Evolutionary conservation across 352 stramenopile genomes (phyloP).

Genomic region (Lagenidium giganteum): DNA sequence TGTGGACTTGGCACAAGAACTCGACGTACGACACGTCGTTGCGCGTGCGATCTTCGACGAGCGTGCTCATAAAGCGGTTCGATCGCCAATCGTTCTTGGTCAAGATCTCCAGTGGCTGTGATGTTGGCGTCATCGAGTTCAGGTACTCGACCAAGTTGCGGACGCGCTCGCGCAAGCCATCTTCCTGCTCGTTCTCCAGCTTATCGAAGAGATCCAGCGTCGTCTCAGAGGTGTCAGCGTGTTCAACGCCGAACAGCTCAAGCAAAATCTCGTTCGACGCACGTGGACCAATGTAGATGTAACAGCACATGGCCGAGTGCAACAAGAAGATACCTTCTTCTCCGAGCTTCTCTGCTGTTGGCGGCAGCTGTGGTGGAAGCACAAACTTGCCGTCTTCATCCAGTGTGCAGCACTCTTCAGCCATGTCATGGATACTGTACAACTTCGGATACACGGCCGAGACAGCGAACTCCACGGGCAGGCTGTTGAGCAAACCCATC

Average conservation of each 20-base stretch:
- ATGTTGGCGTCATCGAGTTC: conserved; percentile 79
- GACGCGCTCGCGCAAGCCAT: conserved; percentile 56
- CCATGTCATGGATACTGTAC: conserved; percentile 83
- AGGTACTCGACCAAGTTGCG: conserved; percentile 73
- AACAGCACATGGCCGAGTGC: conserved; percentile 83
- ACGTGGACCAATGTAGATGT: conserved; percentile 84
- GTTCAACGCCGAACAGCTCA: conserved; percentile 80
- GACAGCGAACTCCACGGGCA: conserved; percentile 80
- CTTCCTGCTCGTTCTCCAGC: conserved; percentile 44
- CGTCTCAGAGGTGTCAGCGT: conserved; percentile 70
- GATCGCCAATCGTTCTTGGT: conserved; percentile 83
- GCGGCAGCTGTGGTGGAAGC: conserved; percentile 64
- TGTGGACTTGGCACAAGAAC: conserved; percentile 87
- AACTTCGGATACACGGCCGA: conserved; percentile 86
- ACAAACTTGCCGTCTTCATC: conserved; percentile 76
- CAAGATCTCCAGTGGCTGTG: conserved; percentile 77
- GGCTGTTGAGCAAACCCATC: conserved; percentile 73
- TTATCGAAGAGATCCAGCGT: conserved; percentile 66
- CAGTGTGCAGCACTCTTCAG: conserved; percentile 71
- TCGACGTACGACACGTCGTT: conserved; percentile 89
- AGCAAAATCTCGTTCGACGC: conserved; percentile 60
- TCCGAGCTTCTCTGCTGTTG: conserved; percentile 83
- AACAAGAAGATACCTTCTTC: conserved; percentile 85
- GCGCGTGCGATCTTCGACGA: conserved; percentile 83
- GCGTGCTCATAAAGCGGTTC: conserved; percentile 78